Evolutionary conservation across 108 stramenopile genomes (phyloP).

Genomic region (Skeletonema potamos): DNA sequence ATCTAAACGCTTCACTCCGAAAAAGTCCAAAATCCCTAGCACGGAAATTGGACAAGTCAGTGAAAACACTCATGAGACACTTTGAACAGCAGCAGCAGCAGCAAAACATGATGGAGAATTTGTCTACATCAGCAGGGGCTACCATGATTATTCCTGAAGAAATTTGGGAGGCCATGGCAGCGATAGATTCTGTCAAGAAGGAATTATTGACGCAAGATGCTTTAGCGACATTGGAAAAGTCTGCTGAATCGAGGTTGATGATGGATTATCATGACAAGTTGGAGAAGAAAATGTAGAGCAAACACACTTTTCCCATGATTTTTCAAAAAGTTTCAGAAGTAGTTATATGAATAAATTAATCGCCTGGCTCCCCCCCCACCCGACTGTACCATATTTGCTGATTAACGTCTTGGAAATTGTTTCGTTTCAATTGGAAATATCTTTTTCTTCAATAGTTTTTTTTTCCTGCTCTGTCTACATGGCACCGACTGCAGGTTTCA

Average conservation of each 20-base stretch:
- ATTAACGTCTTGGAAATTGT: neutral
- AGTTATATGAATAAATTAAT: slow-evolving; percentile 1
- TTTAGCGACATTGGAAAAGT: slow-evolving; percentile 9
- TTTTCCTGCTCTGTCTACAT: too few relatives aligned
- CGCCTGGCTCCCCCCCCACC: neutral
- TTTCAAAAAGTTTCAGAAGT: too few relatives aligned
- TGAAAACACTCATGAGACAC: slow-evolving; percentile 34
- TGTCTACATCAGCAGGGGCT: neutral
- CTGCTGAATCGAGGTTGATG: neutral
- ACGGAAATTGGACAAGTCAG: slow-evolving; percentile 30
- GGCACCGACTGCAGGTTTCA: neutral
- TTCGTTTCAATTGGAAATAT: neutral
- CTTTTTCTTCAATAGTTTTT: too few relatives aligned
- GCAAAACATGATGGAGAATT: neutral
- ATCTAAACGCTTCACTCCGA: neutral
- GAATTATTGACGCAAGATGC: slow-evolving; percentile 46
- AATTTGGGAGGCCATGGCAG: slow-evolving; percentile 73
- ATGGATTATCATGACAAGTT: neutral
- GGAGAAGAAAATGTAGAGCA: neutral
- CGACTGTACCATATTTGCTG: neutral
- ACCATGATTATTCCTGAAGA: slow-evolving; percentile 39
- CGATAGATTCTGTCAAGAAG: slow-evolving; percentile 61
- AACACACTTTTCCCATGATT: neutral
- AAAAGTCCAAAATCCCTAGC: slow-evolving; percentile 26
- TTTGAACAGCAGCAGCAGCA: slow-evolving; percentile 20